Evolutionary conservation across 805 yeast species (phyloP).

Genomic region (Candida glaebosa): DNA sequence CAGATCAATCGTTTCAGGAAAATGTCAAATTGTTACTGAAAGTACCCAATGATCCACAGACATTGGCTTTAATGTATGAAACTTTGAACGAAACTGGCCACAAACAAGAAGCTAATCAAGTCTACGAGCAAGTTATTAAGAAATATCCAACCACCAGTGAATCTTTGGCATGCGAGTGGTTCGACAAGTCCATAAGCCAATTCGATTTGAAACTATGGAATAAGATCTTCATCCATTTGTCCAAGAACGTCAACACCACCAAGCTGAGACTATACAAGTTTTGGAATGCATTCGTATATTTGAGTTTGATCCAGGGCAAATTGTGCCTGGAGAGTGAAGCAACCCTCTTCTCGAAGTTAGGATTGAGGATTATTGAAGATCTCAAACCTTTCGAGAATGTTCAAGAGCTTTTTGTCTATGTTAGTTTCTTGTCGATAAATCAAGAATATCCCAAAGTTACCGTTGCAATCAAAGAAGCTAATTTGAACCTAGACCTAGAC

Average conservation of each 20-base stretch:
- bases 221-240: constrained; percentile 44
- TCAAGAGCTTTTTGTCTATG: constrained; percentile 65
- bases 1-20: constrained; percentile 29
- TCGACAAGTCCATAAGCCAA: constrained; percentile 45
- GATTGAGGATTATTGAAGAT: constrained; percentile 52
- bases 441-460: constrained; percentile 31
- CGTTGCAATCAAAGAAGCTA: constrained; percentile 8
- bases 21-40: constrained; percentile 25
- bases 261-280: constrained; percentile 33
- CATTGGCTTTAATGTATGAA: constrained; percentile 46
- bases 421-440: constrained; percentile 42
- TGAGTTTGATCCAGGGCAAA: constrained; percentile 33
- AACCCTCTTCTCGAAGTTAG: constrained; percentile 56
- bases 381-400: constrained; percentile 50
- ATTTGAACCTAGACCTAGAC: constrained; percentile 53
- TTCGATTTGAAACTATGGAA: constrained; percentile 52
- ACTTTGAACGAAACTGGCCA: constrained; percentile 40
- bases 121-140: constrained; percentile 57
- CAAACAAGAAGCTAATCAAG: constrained; percentile 38
- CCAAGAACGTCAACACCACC: constrained; percentile 20
- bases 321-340: constrained; percentile 36
- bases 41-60: constrained; percentile 52
- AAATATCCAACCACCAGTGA: constrained; percentile 46
- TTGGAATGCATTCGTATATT: constrained; percentile 57
- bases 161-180: constrained; percentile 53